Evolutionary conservation across 176 grass and related monocot genomes (phyloP).

Genomic region (Aegilops tauschii): DNA sequence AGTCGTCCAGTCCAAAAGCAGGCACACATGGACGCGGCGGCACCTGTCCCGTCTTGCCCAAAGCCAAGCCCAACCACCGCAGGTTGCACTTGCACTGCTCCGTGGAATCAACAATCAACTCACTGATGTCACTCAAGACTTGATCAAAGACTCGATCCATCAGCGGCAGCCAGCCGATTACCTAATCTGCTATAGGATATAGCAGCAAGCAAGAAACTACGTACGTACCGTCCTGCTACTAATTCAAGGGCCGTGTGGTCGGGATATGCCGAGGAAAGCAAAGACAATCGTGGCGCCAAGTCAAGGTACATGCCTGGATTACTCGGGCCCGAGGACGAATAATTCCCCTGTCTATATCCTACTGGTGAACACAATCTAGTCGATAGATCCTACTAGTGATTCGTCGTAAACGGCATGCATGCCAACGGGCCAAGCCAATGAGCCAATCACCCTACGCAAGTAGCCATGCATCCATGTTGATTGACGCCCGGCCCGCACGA

Average conservation of each 20-base stretch:
- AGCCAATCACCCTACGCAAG: background rate
- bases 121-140: conserved; percentile 9
- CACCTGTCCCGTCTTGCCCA: conserved; percentile 5
- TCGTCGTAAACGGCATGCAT: background rate
- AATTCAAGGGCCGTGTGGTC: background rate
- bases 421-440: too few species aligned
- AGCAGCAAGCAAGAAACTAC: background rate
- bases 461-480: background rate
- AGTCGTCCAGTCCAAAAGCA: background rate
- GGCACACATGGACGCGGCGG: background rate
- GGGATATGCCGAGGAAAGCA: background rate
- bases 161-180: background rate
- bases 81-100: background rate
- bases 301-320: conserved; percentile 26
- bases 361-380: background rate
- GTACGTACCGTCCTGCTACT: background rate
- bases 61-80: background rate
- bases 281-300: conserved; percentile 4
- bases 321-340: background rate
- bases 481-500: background rate
- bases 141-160: background rate
- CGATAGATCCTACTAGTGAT: background rate
- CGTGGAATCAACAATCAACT: conserved; percentile 54
- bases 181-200: background rate
- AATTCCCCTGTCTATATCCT: background rate